Conservation (phyloP, 106 monocot genomes). For the Dendrobium officinale region DNA sequence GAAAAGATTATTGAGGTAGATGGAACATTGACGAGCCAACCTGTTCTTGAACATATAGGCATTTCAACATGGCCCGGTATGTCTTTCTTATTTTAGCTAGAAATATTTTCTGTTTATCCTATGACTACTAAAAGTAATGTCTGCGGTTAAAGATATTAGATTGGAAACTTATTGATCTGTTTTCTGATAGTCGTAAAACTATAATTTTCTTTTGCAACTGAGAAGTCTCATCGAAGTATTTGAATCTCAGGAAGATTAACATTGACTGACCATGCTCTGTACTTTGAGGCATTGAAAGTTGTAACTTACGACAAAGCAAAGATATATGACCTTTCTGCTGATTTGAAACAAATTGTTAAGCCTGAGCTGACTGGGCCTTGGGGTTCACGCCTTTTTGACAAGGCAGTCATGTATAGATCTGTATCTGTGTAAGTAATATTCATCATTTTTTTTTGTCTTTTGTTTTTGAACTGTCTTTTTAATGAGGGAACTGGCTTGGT, state of each 20-base stretch:
- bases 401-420: conserved; percentile 90
- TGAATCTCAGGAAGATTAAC: conserved; percentile 74
- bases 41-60: conserved; percentile 93
- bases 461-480: not conserved
- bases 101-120: not conserved
- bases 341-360: conserved; percentile 78
- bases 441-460: not conserved
- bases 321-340: conserved; percentile 84
- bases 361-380: conserved; percentile 96
- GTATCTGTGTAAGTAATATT: conserved; percentile 57
- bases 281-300: conserved; percentile 86
- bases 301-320: conserved; percentile 84
- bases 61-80: conserved; percentile 94
- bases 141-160: not conserved
- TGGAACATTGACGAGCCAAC: conserved; percentile 89
- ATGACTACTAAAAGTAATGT: not conserved
- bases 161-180: not conserved
- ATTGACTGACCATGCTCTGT: conserved; percentile 85
- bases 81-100: conserved; percentile 12
- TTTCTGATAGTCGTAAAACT: no score
- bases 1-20: conserved; percentile 92
- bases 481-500: not conserved
- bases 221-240: conserved; percentile 1
- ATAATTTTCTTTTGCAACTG: conserved; percentile 5
- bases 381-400: conserved; percentile 98